Percentiles rank a stretch among this genome's conserved stretches.
phyloP scores from a whole-genome alignment of 73 alveolate species.

The Tetrahymena malaccensis region DNA sequence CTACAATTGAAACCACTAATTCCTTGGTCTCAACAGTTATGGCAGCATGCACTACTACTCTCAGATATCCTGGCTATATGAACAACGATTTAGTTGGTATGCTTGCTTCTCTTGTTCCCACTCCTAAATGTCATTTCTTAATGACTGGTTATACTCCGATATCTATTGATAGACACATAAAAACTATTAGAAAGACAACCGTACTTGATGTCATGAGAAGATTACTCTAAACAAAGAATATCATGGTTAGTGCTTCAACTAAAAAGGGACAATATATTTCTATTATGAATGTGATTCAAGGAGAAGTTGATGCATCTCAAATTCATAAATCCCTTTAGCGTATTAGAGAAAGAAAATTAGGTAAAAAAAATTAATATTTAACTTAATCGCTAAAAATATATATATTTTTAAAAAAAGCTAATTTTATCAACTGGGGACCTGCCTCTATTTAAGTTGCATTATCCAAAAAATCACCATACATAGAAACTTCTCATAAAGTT shows the following conservation, averaged over 20 bases:
- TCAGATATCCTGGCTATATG: slow-evolving; percentile 99
- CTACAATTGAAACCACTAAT: slow-evolving; percentile 89
- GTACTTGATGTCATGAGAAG: slow-evolving; percentile 97
- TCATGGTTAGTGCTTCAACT: slow-evolving; percentile 88
- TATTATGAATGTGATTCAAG: slow-evolving; percentile 95
- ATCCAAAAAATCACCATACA: slow-evolving; percentile 84
- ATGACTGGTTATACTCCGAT: slow-evolving; percentile 99
- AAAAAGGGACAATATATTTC: slow-evolving; percentile 91
- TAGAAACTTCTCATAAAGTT: slow-evolving; percentile 95
- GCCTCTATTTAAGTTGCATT: slow-evolving; percentile 97
- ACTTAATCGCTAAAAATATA: no score
- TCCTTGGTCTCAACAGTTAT: slow-evolving; percentile 92
- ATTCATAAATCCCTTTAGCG: slow-evolving; percentile 97
- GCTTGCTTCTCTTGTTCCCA: slow-evolving; percentile 96
- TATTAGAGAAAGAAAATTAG: slow-evolving; percentile 88
- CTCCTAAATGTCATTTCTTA: slow-evolving; percentile 97
- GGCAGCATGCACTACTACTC: slow-evolving; percentile 98
- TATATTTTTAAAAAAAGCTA: slow-evolving; percentile 48
- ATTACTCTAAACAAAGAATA: slow-evolving; percentile 95
- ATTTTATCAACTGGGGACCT: slow-evolving; percentile 99
- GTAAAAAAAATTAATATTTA: background rate
- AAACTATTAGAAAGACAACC: slow-evolving; percentile 93
- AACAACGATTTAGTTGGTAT: slow-evolving; percentile 97
- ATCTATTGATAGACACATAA: slow-evolving; percentile 76
- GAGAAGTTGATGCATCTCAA: slow-evolving; percentile 99